A percentile compares a stretch with the other conserved stretches of the same genome.
phyloP scores from a whole-genome alignment of 768 basidiomycete genomes.

The Lenzites betulinus region DNA sequence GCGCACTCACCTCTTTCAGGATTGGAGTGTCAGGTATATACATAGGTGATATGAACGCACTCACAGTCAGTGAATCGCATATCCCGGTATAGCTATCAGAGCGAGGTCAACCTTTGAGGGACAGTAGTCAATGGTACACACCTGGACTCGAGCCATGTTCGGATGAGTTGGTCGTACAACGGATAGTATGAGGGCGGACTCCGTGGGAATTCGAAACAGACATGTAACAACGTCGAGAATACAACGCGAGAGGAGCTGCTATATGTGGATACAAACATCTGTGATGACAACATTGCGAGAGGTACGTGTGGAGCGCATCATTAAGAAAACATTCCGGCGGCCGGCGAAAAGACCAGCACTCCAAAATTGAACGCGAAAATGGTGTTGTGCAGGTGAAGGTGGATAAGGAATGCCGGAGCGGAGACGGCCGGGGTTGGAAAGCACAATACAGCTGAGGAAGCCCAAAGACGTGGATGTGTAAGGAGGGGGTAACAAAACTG shows the following conservation, averaged over 20 bases:
- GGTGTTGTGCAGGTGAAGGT: background rate
- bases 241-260: conserved; percentile 8
- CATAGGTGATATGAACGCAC: too few species aligned
- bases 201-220: background rate
- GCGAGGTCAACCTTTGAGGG: too few species aligned
- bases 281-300: conserved; percentile 21
- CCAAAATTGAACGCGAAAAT: background rate
- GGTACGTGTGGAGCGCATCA: conserved; percentile 4
- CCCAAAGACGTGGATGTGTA: conserved; percentile 6
- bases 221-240: background rate
- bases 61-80: too few species aligned
- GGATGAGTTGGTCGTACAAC: too few species aligned
- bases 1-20: too few species aligned
- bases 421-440: background rate
- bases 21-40: too few species aligned
- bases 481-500: background rate
- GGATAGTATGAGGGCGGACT: too few species aligned
- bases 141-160: too few species aligned
- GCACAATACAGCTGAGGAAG: conserved; percentile 18
- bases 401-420: background rate
- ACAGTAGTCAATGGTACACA: too few species aligned
- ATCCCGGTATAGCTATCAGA: too few species aligned
- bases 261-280: conserved; percentile 22
- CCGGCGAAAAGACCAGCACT: background rate
- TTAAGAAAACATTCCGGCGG: background rate